These are phyloP conservation scores for Arabis hirsuta DNA, from an alignment of 345 rosid species.

Conservation along the genomic window DNA sequence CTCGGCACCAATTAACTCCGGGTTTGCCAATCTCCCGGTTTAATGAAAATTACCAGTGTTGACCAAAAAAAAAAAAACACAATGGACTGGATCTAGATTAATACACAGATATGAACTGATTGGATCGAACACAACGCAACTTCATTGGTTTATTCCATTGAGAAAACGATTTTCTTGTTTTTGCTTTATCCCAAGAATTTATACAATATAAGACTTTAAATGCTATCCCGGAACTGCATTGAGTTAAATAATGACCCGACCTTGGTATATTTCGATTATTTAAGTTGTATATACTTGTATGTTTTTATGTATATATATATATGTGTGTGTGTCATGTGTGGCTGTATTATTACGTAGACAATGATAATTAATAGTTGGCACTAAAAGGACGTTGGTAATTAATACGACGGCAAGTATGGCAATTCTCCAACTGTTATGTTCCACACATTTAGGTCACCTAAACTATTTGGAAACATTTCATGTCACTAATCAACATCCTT, in stretches of 20 bases:
- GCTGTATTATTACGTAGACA: not conserved
- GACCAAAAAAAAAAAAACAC: too few relatives aligned
- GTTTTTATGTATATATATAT: not conserved
- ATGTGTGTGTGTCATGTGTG: too few relatives aligned
- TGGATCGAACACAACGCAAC: not conserved
- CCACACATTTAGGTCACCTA: conserved; percentile 38
- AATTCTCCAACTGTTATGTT: conserved; percentile 22
- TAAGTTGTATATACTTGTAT: not conserved
- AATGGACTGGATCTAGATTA: not conserved
- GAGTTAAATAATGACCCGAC: not conserved
- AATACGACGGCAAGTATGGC: conserved; percentile 19
- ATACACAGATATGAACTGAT: not conserved
- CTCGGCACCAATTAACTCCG: too few relatives aligned
- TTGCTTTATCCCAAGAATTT: not conserved
- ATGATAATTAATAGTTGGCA: conserved; percentile 2
- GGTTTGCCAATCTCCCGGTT: too few relatives aligned
- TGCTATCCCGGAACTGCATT: not conserved
- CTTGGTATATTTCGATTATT: not conserved
- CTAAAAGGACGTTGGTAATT: conserved; percentile 18
- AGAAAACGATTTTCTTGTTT: not conserved
- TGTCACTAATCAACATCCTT: conserved; percentile 11
- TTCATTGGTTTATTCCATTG: not conserved
- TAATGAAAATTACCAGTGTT: too few relatives aligned
- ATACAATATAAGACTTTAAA: not conserved
- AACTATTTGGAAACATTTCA: conserved; percentile 18